These are phyloP conservation scores for Phytophthora idaei DNA, from an alignment of 352 stramenopile genomes.

Conservation along the genomic window DNA sequence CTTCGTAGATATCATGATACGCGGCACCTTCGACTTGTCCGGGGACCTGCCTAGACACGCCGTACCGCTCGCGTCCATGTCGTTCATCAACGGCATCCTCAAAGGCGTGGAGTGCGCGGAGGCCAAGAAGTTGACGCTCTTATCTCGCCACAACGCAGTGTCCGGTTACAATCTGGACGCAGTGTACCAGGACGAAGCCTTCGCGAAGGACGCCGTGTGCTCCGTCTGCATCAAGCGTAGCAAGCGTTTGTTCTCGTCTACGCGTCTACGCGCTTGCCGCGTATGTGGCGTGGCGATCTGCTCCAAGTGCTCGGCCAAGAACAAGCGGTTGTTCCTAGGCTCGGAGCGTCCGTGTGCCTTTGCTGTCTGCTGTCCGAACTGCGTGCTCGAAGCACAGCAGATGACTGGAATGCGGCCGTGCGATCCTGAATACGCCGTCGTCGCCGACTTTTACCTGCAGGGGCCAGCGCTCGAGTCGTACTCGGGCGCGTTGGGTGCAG, in stretches of 20 bases:
- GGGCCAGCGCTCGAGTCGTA: slow-evolving; percentile 25
- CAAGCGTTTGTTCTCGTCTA: slow-evolving; percentile 25
- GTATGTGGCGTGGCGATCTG: slow-evolving; percentile 35
- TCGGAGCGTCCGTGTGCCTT: slow-evolving; percentile 23
- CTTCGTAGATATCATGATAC: slow-evolving; percentile 50
- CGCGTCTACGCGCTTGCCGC: slow-evolving; percentile 24
- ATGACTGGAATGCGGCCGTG: slow-evolving; percentile 32
- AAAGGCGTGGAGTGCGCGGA: slow-evolving; percentile 49
- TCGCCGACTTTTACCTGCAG: slow-evolving; percentile 34
- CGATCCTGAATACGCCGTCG: slow-evolving; percentile 23
- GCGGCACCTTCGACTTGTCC: slow-evolving; percentile 49
- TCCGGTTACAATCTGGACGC: slow-evolving; percentile 33
- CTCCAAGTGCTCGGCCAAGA: slow-evolving; percentile 38
- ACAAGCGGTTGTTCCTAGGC: slow-evolving; percentile 33
- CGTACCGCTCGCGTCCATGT: slow-evolving; percentile 35
- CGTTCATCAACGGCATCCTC: slow-evolving; percentile 44
- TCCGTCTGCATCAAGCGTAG: slow-evolving; percentile 41
- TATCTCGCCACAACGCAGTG: slow-evolving; percentile 34
- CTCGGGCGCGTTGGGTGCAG: slow-evolving; percentile 17
- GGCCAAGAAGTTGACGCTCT: slow-evolving; percentile 62
- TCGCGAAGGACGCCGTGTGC: slow-evolving; percentile 27
- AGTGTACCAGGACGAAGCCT: slow-evolving; percentile 17
- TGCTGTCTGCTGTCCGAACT: slow-evolving; percentile 37
- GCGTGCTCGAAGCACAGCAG: slow-evolving; percentile 38
- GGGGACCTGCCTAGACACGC: slow-evolving; percentile 41